Conservation (phyloP, 345 rosid species). For the Euphorbia pulcherrima region DNA sequence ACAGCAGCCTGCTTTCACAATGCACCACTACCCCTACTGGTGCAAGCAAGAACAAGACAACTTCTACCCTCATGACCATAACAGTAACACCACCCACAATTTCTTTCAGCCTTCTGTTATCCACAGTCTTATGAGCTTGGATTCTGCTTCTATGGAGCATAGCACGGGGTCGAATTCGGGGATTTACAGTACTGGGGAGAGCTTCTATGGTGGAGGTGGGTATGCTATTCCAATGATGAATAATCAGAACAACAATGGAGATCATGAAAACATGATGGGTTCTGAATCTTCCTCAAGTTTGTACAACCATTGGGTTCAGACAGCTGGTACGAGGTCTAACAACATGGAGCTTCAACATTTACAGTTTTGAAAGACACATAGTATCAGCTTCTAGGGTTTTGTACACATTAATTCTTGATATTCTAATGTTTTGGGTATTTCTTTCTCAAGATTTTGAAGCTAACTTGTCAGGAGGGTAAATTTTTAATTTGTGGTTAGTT, state of each 20-base stretch:
- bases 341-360: conserved; percentile 49
- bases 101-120: conserved; percentile 44
- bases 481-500: background rate
- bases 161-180: conserved; percentile 48
- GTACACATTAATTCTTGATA: conserved; percentile 20
- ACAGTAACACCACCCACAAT: conserved; percentile 42
- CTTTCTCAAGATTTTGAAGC: background rate
- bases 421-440: background rate
- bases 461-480: conserved; percentile 25
- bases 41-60: conserved; percentile 65
- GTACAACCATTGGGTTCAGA: conserved; percentile 45
- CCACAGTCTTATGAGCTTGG: conserved; percentile 43
- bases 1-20: conserved; percentile 26
- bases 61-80: conserved; percentile 36
- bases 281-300: conserved; percentile 38
- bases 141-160: conserved; percentile 46
- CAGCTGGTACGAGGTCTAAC: conserved; percentile 39
- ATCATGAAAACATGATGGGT: conserved; percentile 26
- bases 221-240: conserved; percentile 28
- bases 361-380: conserved; percentile 57
- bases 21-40: conserved; percentile 44
- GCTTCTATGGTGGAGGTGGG: conserved; percentile 23
- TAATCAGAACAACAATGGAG: no score
- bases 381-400: background rate
- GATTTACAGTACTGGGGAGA: conserved; percentile 37